Conservation (phyloP, 108 stramenopile species). For the Discostella stelligeroides region DNA sequence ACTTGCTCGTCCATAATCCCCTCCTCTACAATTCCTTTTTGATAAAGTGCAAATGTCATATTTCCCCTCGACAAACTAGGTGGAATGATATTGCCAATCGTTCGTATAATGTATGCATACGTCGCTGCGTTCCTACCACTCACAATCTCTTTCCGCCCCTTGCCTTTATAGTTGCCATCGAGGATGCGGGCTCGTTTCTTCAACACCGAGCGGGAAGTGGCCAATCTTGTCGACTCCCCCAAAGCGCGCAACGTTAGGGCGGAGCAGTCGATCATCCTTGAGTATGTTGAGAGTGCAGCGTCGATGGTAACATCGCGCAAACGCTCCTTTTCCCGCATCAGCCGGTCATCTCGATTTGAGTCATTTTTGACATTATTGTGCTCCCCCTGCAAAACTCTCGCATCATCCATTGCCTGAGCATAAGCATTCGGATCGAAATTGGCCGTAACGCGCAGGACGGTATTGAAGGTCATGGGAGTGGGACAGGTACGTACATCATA, state of each 20-base stretch:
- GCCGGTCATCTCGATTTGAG: background rate
- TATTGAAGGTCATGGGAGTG: slow-evolving; percentile 73
- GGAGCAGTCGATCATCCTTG: slow-evolving; percentile 37
- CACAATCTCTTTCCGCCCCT: slow-evolving; percentile 44
- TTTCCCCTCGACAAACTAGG: slow-evolving; percentile 67
- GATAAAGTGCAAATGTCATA: slow-evolving; percentile 68
- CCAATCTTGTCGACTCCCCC: slow-evolving; percentile 27
- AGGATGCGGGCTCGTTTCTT: slow-evolving; percentile 38
- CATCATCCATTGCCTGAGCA: slow-evolving; percentile 33
- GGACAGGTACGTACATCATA: slow-evolving; percentile 54
- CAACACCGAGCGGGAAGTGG: slow-evolving; percentile 43
- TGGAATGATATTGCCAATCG: slow-evolving; percentile 56
- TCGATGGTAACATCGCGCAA: slow-evolving; percentile 61
- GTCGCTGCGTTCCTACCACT: slow-evolving; percentile 66
- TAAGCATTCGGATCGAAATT: slow-evolving; percentile 46
- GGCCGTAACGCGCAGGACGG: slow-evolving; percentile 60
- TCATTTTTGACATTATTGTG: slow-evolving; percentile 1
- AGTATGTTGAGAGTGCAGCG: slow-evolving; percentile 53
- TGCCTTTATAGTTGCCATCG: slow-evolving; percentile 18
- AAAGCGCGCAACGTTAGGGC: slow-evolving; percentile 41
- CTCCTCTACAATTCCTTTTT: slow-evolving; percentile 54
- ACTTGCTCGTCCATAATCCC: slow-evolving; percentile 61
- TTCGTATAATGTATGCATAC: slow-evolving; percentile 57
- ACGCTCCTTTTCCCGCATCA: slow-evolving; percentile 37
- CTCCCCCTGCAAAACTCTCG: slow-evolving; percentile 23